phyloP scores from a whole-genome alignment of 345 rosid species.

The Erodium maritimum region DNA sequence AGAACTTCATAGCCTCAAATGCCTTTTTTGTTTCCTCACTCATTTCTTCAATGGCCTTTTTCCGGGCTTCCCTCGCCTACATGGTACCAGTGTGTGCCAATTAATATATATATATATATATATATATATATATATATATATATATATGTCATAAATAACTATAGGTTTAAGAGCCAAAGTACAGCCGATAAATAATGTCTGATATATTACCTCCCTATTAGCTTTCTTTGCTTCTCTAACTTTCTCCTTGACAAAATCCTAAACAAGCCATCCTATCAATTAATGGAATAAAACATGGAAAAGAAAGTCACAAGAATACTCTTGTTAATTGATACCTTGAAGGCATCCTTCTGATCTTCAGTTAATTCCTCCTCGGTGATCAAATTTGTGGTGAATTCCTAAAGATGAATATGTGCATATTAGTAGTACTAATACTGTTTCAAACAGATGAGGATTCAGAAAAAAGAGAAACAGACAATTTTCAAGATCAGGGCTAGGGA shows the following conservation, averaged over 20 bases:
- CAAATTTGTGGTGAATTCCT: conserved; percentile 66
- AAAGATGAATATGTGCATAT: neutral
- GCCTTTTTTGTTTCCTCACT: conserved; percentile 60
- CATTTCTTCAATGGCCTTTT: conserved; percentile 67
- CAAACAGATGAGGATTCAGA: neutral
- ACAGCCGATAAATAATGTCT: neutral
- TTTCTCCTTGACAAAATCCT: conserved; percentile 76
- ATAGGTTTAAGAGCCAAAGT: neutral
- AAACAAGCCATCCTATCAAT: conserved; percentile 1
- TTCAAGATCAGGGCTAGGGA: no score
- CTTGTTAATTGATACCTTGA: conserved; percentile 36
- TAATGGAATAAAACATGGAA: neutral
- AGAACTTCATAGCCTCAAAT: conserved; percentile 60
- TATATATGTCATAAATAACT: no score
- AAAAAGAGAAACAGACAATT: no score
- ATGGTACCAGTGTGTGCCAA: conserved; percentile 7
- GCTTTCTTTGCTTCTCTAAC: conserved; percentile 84
- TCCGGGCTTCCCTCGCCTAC: conserved; percentile 85
- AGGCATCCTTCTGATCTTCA: conserved; percentile 77
- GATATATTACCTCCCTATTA: conserved; percentile 52
- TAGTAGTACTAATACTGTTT: neutral
- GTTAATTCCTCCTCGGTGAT: conserved; percentile 51
- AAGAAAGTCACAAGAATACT: neutral
- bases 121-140: no score
- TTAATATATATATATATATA: conserved; percentile 5